Evolutionary conservation across 192 early-diverging fungal species (phyloP).

Genomic region (Coemansia sp.): DNA sequence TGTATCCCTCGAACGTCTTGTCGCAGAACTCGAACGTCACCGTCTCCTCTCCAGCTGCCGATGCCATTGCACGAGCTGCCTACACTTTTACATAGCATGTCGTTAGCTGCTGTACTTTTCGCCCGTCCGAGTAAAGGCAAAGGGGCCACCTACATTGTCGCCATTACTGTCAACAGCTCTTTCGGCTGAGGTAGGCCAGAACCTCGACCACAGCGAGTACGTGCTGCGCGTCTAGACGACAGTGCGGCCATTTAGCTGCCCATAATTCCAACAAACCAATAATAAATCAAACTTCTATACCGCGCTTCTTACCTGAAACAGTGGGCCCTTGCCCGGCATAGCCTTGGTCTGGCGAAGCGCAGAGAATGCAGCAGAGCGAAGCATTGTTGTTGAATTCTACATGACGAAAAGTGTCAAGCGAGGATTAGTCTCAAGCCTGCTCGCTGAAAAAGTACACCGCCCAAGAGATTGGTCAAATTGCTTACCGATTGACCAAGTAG

Average conservation of each 20-base stretch:
- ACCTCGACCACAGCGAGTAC: constrained; percentile 31
- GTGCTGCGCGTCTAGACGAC: neutral
- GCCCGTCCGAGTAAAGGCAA: neutral
- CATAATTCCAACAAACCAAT: neutral
- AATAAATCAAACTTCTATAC: neutral
- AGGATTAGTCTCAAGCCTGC: neutral
- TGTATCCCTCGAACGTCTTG: constrained; percentile 77
- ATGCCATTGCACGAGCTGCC: constrained; percentile 43
- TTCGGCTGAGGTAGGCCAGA: neutral
- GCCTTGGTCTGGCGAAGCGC: constrained; percentile 35
- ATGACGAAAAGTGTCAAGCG: neutral
- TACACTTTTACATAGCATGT: constrained; percentile 3
- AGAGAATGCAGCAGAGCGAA: constrained; percentile 34
- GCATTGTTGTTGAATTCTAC: constrained; percentile 20
- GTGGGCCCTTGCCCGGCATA: constrained; percentile 16
- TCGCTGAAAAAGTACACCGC: neutral
- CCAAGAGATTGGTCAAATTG: neutral
- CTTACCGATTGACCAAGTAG: neutral
- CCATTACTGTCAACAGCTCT: neutral
- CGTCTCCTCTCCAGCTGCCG: constrained; percentile 20
- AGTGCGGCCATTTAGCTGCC: neutral
- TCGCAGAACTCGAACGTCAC: constrained; percentile 74
- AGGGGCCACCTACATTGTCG: neutral
- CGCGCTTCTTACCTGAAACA: constrained; percentile 33
- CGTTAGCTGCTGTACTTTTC: neutral